Conservation (phyloP, 805 yeast species). For the Debaryomyces prosopidis region DNA sequence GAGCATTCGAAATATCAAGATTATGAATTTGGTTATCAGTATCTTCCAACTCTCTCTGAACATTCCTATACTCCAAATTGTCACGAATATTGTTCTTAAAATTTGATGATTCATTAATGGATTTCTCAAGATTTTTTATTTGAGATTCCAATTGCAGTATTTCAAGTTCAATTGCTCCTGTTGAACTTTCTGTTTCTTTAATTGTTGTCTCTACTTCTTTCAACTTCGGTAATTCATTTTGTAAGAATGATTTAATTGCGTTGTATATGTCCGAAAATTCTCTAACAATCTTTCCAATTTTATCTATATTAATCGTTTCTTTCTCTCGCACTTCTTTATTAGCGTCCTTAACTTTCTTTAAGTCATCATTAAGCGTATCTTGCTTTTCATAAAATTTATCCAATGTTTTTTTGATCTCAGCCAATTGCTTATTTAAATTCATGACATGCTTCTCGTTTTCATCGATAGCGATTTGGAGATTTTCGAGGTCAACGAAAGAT, state of each 20-base stretch:
- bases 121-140: constrained; percentile 37
- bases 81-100: constrained; percentile 64
- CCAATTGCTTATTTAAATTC: constrained; percentile 6
- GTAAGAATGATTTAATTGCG: constrained; percentile 20
- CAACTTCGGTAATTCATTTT: constrained; percentile 18
- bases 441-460: constrained; percentile 27
- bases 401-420: not conserved
- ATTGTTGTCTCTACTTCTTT: constrained; percentile 21
- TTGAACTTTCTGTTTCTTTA: constrained; percentile 20
- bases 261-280: constrained; percentile 4
- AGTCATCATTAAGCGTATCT: not conserved
- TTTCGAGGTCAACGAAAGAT: constrained; percentile 47
- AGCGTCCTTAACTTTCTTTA: not conserved
- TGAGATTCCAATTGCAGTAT: constrained; percentile 22
- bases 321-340: not conserved
- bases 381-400: not conserved
- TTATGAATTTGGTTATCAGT: constrained; percentile 41
- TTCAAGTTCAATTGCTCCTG: constrained; percentile 12
- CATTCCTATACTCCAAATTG: constrained; percentile 57
- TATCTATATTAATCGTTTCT: not conserved
- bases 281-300: not conserved
- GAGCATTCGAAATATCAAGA: constrained; percentile 59
- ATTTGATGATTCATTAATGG: constrained; percentile 55
- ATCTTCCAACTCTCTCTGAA: constrained; percentile 37
- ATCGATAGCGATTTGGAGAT: constrained; percentile 36